Percentiles rank a stretch among this genome's conserved stretches.
phyloP scores from a whole-genome alignment of 441 rosid species.

The Monsonia emarginata region DNA sequence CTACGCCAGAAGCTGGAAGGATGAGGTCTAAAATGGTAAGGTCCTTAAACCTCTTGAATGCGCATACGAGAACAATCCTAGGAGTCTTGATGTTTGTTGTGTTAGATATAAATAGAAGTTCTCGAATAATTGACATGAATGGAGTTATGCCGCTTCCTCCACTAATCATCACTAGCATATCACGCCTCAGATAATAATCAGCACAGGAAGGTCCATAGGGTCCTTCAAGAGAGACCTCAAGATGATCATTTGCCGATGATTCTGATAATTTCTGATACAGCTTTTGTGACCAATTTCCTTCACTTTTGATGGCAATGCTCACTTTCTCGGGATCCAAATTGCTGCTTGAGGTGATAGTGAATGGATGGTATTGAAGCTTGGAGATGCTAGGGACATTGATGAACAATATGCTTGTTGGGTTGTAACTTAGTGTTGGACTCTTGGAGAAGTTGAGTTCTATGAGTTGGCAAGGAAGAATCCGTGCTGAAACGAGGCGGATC shows the following conservation, averaged over 20 bases:
- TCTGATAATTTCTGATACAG: conserved; percentile 33
- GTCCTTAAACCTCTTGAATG: conserved; percentile 61
- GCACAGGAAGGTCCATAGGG: conserved; percentile 46
- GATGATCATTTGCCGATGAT: conserved; percentile 23
- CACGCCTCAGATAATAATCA: conserved; percentile 37
- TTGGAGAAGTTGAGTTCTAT: conserved; percentile 48
- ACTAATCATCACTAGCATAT: conserved; percentile 70
- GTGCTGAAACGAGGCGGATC: conserved; percentile 43
- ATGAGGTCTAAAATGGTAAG: conserved; percentile 69
- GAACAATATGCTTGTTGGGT: conserved; percentile 38
- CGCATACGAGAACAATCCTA: conserved; percentile 44
- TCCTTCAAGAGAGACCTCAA: conserved; percentile 41
- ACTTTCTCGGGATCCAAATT: conserved; percentile 36
- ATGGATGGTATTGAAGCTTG: conserved; percentile 53
- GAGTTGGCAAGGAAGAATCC: conserved; percentile 35
- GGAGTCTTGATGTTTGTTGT: conserved; percentile 36
- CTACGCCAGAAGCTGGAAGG: conserved; percentile 42
- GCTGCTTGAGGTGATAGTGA: conserved; percentile 37
- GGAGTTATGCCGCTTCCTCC: conserved; percentile 96
- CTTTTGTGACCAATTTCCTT: conserved; percentile 46
- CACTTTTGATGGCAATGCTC: conserved; percentile 37
- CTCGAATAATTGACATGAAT: conserved; percentile 62
- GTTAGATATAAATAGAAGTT: conserved; percentile 39
- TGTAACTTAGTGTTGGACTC: conserved; percentile 32
- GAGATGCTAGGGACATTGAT: conserved; percentile 44